Evolutionary conservation across 2,329 filamentous ascomycete species (phyloP).

Genomic region (Aspergillus eucalypticola): DNA sequence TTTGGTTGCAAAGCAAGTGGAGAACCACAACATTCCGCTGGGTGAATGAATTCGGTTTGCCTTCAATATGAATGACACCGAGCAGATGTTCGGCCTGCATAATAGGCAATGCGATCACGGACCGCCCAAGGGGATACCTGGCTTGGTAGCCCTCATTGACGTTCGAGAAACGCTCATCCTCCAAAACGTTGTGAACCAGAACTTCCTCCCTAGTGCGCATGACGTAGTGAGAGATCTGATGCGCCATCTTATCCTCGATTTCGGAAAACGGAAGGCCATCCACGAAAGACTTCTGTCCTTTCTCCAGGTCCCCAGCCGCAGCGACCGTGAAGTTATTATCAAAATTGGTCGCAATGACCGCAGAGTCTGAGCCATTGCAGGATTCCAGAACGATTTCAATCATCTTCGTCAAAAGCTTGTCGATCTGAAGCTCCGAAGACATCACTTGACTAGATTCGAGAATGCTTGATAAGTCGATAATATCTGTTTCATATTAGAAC

Average conservation of each 20-base stretch:
- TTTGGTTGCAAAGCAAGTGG: constrained; percentile 63
- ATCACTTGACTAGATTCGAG: constrained; percentile 66
- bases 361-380: constrained; percentile 61
- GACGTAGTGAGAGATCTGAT: constrained; percentile 63
- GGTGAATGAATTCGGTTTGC: constrained; percentile 64
- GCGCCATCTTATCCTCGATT: constrained; percentile 59
- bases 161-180: constrained; percentile 66
- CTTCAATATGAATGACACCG: constrained; percentile 63
- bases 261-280: constrained; percentile 59
- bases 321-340: constrained; percentile 61
- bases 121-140: constrained; percentile 58
- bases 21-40: constrained; percentile 57
- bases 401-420: constrained; percentile 64
- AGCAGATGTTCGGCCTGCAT: constrained; percentile 61
- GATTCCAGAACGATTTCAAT: constrained; percentile 65
- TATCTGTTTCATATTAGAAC: constrained; percentile 54
- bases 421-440: constrained; percentile 65
- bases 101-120: constrained; percentile 64
- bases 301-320: constrained; percentile 60
- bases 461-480: constrained; percentile 65
- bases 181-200: constrained; percentile 63
- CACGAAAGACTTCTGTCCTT: constrained; percentile 54
- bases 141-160: constrained; percentile 58
- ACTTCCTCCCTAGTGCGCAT: constrained; percentile 65
- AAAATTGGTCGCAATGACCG: constrained; percentile 62